These are phyloP conservation scores for Bidens hawaiensis DNA, from an alignment of 140 eudicot species.

Conservation along the genomic window DNA sequence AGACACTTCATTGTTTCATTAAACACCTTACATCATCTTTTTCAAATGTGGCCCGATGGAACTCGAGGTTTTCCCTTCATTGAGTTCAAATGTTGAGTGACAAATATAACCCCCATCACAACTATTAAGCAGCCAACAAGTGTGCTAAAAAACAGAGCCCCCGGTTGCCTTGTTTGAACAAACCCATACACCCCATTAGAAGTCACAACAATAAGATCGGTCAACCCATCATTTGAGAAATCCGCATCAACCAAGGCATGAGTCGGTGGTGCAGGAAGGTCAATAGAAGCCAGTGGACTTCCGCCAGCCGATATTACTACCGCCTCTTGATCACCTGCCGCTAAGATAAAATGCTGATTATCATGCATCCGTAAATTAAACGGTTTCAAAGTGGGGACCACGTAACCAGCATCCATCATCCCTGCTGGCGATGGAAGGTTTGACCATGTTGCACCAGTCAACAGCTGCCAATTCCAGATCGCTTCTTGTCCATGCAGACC, in stretches of 20 bases:
- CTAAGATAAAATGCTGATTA: slow-evolving; percentile 63
- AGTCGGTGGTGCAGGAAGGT: slow-evolving; percentile 89
- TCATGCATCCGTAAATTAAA: slow-evolving; percentile 70
- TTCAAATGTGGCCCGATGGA: slow-evolving; percentile 44
- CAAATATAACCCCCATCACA: slow-evolving; percentile 92
- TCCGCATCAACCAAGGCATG: slow-evolving; percentile 75
- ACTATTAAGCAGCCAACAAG: slow-evolving; percentile 87
- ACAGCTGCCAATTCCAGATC: slow-evolving; percentile 89
- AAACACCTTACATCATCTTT: not conserved
- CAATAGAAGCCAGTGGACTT: slow-evolving; percentile 50
- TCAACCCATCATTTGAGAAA: slow-evolving; percentile 89
- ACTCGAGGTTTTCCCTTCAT: slow-evolving; percentile 76
- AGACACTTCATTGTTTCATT: not conserved
- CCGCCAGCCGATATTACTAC: slow-evolving; percentile 80
- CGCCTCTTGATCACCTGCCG: slow-evolving; percentile 93
- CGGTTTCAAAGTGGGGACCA: slow-evolving; percentile 80
- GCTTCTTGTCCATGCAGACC: slow-evolving; percentile 89
- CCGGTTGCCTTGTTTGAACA: slow-evolving; percentile 98
- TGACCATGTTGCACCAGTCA: slow-evolving; percentile 98
- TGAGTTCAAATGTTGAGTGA: slow-evolving; percentile 83
- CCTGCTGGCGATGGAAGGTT: slow-evolving; percentile 96
- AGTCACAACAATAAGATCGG: slow-evolving; percentile 85
- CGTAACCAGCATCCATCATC: slow-evolving; percentile 68
- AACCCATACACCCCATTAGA: slow-evolving; percentile 89
- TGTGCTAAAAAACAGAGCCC: slow-evolving; percentile 95